A percentile compares a stretch with the other conserved stretches of the same genome.
Conservation (phyloP, 2,329 filamentous ascomycete species). For the Botryotinia globosa region DNA sequence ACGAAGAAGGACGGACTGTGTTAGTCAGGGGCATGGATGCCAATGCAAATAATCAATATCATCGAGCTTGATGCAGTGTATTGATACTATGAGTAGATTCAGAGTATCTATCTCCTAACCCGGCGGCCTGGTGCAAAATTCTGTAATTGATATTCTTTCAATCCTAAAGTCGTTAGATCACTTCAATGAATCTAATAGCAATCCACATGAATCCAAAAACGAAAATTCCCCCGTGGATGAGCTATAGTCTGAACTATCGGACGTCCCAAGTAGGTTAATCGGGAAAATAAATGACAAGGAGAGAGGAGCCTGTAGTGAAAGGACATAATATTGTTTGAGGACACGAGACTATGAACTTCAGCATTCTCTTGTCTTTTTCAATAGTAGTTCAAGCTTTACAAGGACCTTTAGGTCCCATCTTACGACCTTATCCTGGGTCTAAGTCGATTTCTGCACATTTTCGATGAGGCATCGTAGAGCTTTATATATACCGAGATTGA, state of each 20-base stretch:
- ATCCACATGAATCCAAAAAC: accelerated
- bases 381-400: not conserved
- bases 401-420: not conserved
- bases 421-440: accelerated
- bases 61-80: not conserved
- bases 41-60: not conserved
- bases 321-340: accelerated
- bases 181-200: not conserved
- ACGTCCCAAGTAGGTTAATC: too few species aligned
- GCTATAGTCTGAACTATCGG: not conserved
- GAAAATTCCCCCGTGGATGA: not conserved
- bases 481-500: not conserved
- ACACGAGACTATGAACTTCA: not conserved
- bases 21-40: too few species aligned
- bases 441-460: too few species aligned
- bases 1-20: too few species aligned
- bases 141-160: not conserved
- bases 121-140: not conserved
- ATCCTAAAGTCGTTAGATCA: not conserved
- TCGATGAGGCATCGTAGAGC: not conserved
- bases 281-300: not conserved
- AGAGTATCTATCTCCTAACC: not conserved
- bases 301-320: not conserved
- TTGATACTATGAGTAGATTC: not conserved
- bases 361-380: not conserved